Percentiles rank a stretch among this genome's conserved stretches.
Conservation (phyloP, 495 filamentous ascomycete species). For the Penicillium longicatenatum region DNA sequence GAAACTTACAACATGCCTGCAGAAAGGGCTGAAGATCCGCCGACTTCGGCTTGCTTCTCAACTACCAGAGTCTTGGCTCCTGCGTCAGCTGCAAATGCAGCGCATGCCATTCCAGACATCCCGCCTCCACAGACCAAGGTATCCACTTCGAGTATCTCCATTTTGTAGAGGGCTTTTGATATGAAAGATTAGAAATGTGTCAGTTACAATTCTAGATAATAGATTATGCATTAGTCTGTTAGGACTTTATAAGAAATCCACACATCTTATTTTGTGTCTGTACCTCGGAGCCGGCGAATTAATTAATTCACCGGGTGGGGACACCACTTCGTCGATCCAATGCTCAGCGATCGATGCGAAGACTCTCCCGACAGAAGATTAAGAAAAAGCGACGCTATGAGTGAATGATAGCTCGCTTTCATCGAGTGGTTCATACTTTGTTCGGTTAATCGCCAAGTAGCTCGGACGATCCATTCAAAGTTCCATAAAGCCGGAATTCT, state of each 20-base stretch:
- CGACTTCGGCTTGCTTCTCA: slow-evolving; percentile 25
- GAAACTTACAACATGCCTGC: slow-evolving; percentile 32
- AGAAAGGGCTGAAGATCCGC: slow-evolving; percentile 29
- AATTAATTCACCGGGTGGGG: slow-evolving; percentile 22
- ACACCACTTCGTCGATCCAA: slow-evolving; percentile 1
- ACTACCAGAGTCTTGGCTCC: slow-evolving; percentile 25
- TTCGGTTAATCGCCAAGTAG: background rate
- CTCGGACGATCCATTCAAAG: background rate
- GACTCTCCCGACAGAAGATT: background rate
- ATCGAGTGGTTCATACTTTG: background rate
- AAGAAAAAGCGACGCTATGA: background rate
- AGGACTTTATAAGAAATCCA: slow-evolving; percentile 5
- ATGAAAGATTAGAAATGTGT: no score
- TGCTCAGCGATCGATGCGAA: background rate
- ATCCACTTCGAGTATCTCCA: slow-evolving; percentile 27
- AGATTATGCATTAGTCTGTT: background rate
- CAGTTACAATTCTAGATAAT: no score
- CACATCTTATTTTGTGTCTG: background rate
- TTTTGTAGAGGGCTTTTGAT: no score
- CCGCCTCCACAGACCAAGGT: slow-evolving; percentile 31
- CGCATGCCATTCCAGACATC: slow-evolving; percentile 35
- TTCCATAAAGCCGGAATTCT: background rate
- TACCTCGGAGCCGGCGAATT: slow-evolving; percentile 7
- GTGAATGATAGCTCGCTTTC: background rate
- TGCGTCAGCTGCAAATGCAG: slow-evolving; percentile 27